Percentiles rank a stretch among this genome's conserved stretches.
Conservation (phyloP, 2,329 filamentous ascomycete genomes). For the Scleromitrula shiraiana region DNA sequence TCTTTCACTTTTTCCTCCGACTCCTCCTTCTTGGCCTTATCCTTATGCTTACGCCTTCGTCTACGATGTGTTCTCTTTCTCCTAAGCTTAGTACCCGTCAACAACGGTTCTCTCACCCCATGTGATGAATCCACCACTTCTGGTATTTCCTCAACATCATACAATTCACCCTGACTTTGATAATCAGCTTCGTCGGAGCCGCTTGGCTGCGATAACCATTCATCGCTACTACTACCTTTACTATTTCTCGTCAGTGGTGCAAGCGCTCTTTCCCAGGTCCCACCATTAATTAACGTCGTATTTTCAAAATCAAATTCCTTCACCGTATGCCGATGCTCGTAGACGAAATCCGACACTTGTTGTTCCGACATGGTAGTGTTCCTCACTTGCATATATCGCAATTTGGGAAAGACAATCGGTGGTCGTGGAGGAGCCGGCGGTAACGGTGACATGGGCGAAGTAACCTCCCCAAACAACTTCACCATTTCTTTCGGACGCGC, state of each 20-base stretch:
- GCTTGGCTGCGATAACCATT: slow-evolving; percentile 32
- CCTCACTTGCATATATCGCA: slow-evolving; percentile 61
- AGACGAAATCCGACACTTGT: slow-evolving; percentile 64
- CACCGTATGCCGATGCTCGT: slow-evolving; percentile 57
- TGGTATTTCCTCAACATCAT: slow-evolving; percentile 18
- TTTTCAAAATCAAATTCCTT: slow-evolving; percentile 75
- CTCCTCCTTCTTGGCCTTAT: slow-evolving; percentile 23
- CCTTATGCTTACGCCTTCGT: slow-evolving; percentile 28
- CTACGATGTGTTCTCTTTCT: slow-evolving; percentile 35
- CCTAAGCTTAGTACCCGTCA: slow-evolving; percentile 36
- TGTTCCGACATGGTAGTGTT: slow-evolving; percentile 64
- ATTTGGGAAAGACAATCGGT: slow-evolving; percentile 56
- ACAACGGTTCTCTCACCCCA: slow-evolving; percentile 11
- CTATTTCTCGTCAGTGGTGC: slow-evolving; percentile 51
- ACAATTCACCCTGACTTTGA: slow-evolving; percentile 19
- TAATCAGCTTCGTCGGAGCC: slow-evolving; percentile 21
- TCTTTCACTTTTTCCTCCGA: slow-evolving; percentile 26
- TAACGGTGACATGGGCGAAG: slow-evolving; percentile 55
- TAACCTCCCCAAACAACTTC: slow-evolving; percentile 58
- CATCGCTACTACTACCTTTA: slow-evolving; percentile 32
- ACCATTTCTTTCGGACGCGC: slow-evolving; percentile 43
- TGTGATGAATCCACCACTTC: slow-evolving; percentile 20
- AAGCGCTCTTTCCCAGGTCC: slow-evolving; percentile 78
- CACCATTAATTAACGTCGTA: slow-evolving; percentile 57
- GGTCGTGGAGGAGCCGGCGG: slow-evolving; percentile 44